Evolutionary conservation across 768 basidiomycete genomes (phyloP), one percentile per base, ranked within the genome.

Genomic region (Psilocybe tampanensis): DNA sequence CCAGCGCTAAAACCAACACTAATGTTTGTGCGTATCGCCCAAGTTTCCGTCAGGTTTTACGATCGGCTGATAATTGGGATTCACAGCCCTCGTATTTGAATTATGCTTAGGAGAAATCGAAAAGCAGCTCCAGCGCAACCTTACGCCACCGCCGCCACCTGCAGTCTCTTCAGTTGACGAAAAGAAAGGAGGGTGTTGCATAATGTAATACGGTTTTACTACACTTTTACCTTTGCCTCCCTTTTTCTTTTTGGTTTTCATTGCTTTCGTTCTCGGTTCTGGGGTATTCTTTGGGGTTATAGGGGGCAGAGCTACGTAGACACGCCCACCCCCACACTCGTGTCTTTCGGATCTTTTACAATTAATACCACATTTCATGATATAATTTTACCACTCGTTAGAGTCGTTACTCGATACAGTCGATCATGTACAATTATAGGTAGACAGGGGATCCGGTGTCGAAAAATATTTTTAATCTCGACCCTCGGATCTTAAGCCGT

Each of bases 31-130:
- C 73, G 92, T 85, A n/a, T 11, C 39, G 34, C 52, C 24, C 9
- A 32, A 11, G 3, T 2, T 51, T 51, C n/a, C 19, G 24, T 32
- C n/a, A 23, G 17, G 29, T 9, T 34, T 47, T 44, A 34, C 44
- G 39, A 36, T 56, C 51, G 24, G 54, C 29, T 29, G 22, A 44
- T 44, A 21, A 12, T 36, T n/a, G 26, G 45, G 21, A 41, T 22
- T 44, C 59, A 12, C 52, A 91, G 88, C 74, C 64, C 82, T 86
- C 64, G 91, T 91, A n/a, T 92, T 93, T 60, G 88, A 92, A 66
- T 75, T 90, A 44, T 90, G 89, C 71, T 80, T 93, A 23, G 83
- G 74, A 18, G 90, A 93, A 67, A 90, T 92, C 63, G 90, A 92
- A 74, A 90, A 88, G 67, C 80, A 79, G 54, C 78, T 79, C 23